Evolutionary conservation across 2,329 filamentous ascomycete genomes (phyloP), one percentile per base, ranked within the genome.

Genomic region (Cordyceps cateniannulata): DNA sequence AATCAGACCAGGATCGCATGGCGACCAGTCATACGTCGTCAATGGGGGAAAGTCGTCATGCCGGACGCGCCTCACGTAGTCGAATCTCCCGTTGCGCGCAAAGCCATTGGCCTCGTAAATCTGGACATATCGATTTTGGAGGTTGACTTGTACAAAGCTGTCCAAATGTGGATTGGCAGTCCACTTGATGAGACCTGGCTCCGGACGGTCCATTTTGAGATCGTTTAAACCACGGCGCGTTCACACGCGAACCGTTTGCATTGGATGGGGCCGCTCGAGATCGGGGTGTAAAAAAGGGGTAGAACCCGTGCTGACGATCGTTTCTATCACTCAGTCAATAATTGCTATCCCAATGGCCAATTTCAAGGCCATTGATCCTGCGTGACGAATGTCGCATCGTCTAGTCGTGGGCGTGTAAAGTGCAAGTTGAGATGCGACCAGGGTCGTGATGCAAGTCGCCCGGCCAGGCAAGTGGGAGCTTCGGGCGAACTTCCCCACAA

Each of bases 11-110:
- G 80, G 77, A n/a, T 83, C 76, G 32, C 78, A 78, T 27, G 85
- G 82, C 14, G 85, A 87, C 85, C 85, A 88, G 73, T 88, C 85
- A 69, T 86, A 87, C 5, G 85, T 85, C 48, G 82, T 87, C 62
- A 88, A 75, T 5, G 82, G 80, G 44, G 85, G 85, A 49, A 86
- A 81, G 66, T 87, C 83, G 68, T 86, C 82, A 66, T 87, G 84
- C 54, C 83, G 81, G 22, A 80, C 80, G 22, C 83, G 70, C 66
- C 79, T 82, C 54, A 77, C 73, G 67, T 81, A 85, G 65, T 88
- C 81, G 65, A 88, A 87, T 0, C 71, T 73, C 0, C 82, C 81
- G 20, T 77, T 76, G 42, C 81, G 79, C 10, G 84, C 85, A 62
- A 83, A 78, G 1, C 85, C 85, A 3, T 78, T 85, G 0, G 85